These are phyloP conservation scores for Termitomyces sp. DNA, from an alignment of 768 basidiomycete species.

Conservation along the genomic window DNA sequence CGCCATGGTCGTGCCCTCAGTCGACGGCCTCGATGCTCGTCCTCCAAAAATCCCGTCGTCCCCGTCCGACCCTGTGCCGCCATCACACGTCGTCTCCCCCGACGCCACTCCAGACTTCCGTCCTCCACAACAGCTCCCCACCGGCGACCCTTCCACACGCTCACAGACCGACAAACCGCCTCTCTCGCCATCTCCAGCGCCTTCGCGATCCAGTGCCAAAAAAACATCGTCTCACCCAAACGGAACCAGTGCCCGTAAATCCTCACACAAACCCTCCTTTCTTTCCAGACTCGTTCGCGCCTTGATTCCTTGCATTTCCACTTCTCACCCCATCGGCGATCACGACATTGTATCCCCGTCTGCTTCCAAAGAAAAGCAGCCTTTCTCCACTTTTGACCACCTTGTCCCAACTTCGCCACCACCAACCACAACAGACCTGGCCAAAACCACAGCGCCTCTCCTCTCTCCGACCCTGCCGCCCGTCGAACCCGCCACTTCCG, in stretches of 20 bases:
- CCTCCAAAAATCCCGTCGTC: slow-evolving; percentile 4
- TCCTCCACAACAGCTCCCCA: slow-evolving; percentile 4
- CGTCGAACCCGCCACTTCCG: slow-evolving; percentile 1
- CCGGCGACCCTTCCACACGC: slow-evolving; percentile 12
- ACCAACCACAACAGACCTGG: neutral
- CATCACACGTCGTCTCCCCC: slow-evolving; percentile 2
- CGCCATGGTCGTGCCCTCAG: slow-evolving; percentile 13
- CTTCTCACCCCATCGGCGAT: slow-evolving; percentile 41
- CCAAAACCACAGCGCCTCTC: slow-evolving; percentile 2
- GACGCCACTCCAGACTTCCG: too few species aligned
- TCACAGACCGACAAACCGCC: slow-evolving; percentile 16
- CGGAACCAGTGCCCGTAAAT: slow-evolving; percentile 13
- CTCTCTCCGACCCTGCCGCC: slow-evolving; percentile 6
- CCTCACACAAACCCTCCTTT: slow-evolving; percentile 44
- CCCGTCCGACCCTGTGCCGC: slow-evolving; percentile 11
- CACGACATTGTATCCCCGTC: slow-evolving; percentile 23
- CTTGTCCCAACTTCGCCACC: neutral
- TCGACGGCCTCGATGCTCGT: neutral
- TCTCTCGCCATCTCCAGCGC: slow-evolving; percentile 7
- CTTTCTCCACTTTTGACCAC: slow-evolving; percentile 5
- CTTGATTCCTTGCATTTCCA: slow-evolving; percentile 62
- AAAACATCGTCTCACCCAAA: slow-evolving; percentile 14
- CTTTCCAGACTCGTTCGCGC: slow-evolving; percentile 56
- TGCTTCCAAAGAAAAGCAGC: slow-evolving; percentile 26
- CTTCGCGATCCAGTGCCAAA: slow-evolving; percentile 7